Conservation (phyloP, 225 moss, liverwort and hornwort species). For the Bryum argenteum region DNA sequence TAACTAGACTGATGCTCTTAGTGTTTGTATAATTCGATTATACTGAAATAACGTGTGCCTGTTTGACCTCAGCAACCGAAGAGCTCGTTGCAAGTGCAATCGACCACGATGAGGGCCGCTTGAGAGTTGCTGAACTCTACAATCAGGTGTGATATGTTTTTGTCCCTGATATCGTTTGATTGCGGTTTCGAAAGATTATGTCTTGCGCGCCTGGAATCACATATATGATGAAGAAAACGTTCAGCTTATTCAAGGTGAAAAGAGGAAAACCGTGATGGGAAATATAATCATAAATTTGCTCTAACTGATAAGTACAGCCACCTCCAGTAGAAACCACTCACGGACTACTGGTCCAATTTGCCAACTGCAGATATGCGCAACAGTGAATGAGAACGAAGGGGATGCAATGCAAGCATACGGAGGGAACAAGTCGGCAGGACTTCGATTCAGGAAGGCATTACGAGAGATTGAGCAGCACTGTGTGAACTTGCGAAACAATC, state of each 20-base stretch:
- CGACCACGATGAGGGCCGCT: constrained; percentile 80
- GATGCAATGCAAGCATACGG: constrained; percentile 95
- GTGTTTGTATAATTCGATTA: not conserved
- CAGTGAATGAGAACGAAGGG: constrained; percentile 94
- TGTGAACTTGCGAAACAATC: constrained; percentile 89
- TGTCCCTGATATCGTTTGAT: not conserved
- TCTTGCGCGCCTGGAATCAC: not conserved
- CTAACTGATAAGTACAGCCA: too few relatives aligned
- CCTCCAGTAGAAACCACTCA: too few relatives aligned
- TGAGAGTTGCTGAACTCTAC: constrained; percentile 91
- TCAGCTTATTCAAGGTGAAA: too few relatives aligned
- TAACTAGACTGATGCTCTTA: too few relatives aligned
- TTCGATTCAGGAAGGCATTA: constrained; percentile 86
- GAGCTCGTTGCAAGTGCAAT: constrained; percentile 76
- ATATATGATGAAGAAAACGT: too few relatives aligned
- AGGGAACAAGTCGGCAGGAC: constrained; percentile 96
- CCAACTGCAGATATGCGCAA: constrained; percentile 75
- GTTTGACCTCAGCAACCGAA: constrained; percentile 58
- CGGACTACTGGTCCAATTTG: too few relatives aligned
- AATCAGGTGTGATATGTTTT: constrained; percentile 67
- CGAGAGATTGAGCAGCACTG: constrained; percentile 89
- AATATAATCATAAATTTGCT: too few relatives aligned
- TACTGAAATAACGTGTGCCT: constrained; percentile 17
- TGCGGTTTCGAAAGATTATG: not conserved
- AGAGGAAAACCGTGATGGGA: too few relatives aligned